phyloP scores from a whole-genome alignment of 371 early-diverging fungal genomes.

The Syncephalastrum racemosum region DNA sequence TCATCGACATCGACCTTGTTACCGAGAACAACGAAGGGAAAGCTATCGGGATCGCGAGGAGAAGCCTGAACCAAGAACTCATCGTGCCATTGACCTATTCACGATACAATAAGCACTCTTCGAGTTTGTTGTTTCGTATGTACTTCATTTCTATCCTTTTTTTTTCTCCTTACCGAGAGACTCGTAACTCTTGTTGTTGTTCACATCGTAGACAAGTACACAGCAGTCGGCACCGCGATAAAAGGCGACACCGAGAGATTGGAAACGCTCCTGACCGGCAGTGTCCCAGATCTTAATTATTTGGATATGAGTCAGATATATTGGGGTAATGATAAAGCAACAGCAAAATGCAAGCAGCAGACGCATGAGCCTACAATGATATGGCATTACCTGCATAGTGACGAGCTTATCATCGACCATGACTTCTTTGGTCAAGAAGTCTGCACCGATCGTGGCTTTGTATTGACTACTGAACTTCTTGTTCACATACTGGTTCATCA shows the following conservation, averaged over 20 bases:
- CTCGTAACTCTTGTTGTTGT: conserved; percentile 93
- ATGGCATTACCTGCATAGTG: conserved; percentile 91
- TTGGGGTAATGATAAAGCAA: background rate
- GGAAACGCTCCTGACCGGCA: conserved; percentile 97
- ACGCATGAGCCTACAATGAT: background rate
- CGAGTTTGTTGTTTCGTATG: too few species aligned
- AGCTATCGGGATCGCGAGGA: conserved; percentile 94
- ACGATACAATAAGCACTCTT: background rate
- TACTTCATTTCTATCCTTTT: background rate
- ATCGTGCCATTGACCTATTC: conserved; percentile 85
- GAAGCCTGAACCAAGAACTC: conserved; percentile 95
- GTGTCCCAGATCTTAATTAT: conserved; percentile 85
- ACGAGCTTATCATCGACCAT: conserved; percentile 84
- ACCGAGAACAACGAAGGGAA: conserved; percentile 97
- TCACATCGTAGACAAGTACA: conserved; percentile 96
- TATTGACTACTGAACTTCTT: conserved; percentile 98
- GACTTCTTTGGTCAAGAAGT: conserved; percentile 99
- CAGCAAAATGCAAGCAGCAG: conserved; percentile 4
- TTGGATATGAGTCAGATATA: background rate
- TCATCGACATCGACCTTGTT: conserved; percentile 99
- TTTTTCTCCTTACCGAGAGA: conserved; percentile 70
- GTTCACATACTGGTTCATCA: conserved; percentile 99
- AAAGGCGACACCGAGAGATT: conserved; percentile 96
- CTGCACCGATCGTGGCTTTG: conserved; percentile 99
- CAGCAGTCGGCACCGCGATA: conserved; percentile 99